Conservation (phyloP, 345 rosid species). For the Lepidium aucheri region DNA sequence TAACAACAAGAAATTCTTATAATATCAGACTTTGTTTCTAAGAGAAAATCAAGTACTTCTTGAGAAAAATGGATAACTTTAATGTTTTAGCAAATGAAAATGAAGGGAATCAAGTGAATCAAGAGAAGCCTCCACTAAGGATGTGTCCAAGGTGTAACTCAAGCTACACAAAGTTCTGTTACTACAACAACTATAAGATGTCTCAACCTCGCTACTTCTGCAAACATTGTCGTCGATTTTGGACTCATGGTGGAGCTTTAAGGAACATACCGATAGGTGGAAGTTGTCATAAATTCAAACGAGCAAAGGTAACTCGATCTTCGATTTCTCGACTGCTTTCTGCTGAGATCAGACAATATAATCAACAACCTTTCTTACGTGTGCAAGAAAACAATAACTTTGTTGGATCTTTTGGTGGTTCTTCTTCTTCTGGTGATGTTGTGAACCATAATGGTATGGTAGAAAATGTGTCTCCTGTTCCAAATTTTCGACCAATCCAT, state of each 20-base stretch:
- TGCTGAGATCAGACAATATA: neutral
- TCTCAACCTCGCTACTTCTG: constrained; percentile 16
- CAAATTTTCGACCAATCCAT: neutral
- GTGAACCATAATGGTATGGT: neutral
- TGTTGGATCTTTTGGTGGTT: neutral
- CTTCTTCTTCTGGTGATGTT: neutral
- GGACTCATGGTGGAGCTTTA: constrained; percentile 24
- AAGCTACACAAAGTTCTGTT: constrained; percentile 14
- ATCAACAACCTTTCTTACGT: neutral
- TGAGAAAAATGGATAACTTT: constrained; percentile 1
- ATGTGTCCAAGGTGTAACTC: constrained; percentile 20
- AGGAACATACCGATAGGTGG: constrained; percentile 22
- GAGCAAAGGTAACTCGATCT: neutral
- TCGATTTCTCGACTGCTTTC: neutral
- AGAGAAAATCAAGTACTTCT: neutral
- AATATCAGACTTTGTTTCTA: neutral
- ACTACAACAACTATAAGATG: constrained; percentile 13
- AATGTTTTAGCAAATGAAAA: neutral
- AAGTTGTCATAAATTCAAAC: neutral
- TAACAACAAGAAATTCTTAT: neutral
- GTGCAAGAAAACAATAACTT: neutral
- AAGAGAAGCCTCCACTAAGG: constrained; percentile 5
- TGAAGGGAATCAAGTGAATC: neutral
- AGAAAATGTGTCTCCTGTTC: neutral
- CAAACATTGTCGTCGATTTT: constrained; percentile 10